A percentile compares a stretch with the other conserved stretches of the same genome.
phyloP scores from a whole-genome alignment of 176 grass and related monocot species.

The Phyllostachys edulis region DNA sequence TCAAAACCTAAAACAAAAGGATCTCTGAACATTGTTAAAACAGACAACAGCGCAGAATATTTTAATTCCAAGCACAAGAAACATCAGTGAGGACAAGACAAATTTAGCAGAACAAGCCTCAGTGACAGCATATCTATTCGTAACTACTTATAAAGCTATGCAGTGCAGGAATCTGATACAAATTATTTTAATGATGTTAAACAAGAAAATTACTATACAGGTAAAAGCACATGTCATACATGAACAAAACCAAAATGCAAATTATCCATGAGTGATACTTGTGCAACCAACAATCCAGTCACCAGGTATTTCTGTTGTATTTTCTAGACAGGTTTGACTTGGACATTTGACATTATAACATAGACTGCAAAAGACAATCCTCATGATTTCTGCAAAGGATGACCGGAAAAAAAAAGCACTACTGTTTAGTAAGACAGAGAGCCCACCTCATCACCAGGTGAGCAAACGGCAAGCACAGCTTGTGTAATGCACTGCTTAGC shows the following conservation, averaged over 20 bases:
- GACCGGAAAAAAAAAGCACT: background rate
- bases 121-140: background rate
- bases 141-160: background rate
- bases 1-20: constrained; percentile 54
- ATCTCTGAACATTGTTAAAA: background rate
- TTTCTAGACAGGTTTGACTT: background rate
- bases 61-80: background rate
- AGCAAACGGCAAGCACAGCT: constrained; percentile 51
- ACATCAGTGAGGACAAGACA: background rate
- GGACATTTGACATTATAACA: background rate
- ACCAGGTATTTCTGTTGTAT: background rate
- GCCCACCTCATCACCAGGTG: constrained; percentile 64
- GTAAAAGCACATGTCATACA: background rate
- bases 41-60: background rate
- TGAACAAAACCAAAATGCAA: background rate
- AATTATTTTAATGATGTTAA: background rate
- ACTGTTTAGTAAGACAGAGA: background rate
- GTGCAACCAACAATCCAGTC: background rate
- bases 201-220: background rate
- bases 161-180: background rate
- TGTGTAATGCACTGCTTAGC: constrained; percentile 62
- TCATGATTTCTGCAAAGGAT: background rate
- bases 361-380: background rate
- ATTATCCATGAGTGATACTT: background rate
- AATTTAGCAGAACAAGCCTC: background rate